Conservation (phyloP, 2,329 filamentous ascomycete genomes). For the Hypoxylon sp. region DNA sequence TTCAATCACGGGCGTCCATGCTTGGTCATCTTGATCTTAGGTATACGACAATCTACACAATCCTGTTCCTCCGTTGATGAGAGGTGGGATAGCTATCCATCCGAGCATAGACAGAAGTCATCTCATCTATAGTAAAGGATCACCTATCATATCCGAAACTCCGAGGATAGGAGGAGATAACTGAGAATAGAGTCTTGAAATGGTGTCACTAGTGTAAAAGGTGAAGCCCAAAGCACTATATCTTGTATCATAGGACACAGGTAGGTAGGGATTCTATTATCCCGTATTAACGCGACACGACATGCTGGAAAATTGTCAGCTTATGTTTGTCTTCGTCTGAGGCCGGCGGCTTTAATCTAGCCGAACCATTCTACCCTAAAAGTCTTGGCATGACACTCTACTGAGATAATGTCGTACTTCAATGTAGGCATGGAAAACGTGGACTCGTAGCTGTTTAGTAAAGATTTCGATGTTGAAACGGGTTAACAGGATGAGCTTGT, state of each 20-base stretch:
- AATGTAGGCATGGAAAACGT: neutral
- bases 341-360: neutral
- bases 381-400: neutral
- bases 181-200: neutral
- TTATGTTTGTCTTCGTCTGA: neutral
- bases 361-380: neutral
- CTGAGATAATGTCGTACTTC: neutral
- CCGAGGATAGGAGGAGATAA: neutral
- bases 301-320: neutral
- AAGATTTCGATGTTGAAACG: neutral
- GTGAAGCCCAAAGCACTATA: neutral
- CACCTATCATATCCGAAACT: neutral
- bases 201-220: neutral
- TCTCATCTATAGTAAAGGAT: neutral
- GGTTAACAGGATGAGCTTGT: slow-evolving; percentile 3
- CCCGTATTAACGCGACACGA: slow-evolving; percentile 20
- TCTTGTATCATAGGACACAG: neutral
- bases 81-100: slow-evolving; percentile 3
- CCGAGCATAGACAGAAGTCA: neutral
- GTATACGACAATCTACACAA: neutral
- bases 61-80: neutral
- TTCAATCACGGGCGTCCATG: neutral
- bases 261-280: slow-evolving; percentile 20
- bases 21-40: neutral
- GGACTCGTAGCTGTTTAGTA: neutral